Base-by-base conservation (phyloP, 495 filamentous ascomycete genomes). In the Oidiodendron maius region DNA sequence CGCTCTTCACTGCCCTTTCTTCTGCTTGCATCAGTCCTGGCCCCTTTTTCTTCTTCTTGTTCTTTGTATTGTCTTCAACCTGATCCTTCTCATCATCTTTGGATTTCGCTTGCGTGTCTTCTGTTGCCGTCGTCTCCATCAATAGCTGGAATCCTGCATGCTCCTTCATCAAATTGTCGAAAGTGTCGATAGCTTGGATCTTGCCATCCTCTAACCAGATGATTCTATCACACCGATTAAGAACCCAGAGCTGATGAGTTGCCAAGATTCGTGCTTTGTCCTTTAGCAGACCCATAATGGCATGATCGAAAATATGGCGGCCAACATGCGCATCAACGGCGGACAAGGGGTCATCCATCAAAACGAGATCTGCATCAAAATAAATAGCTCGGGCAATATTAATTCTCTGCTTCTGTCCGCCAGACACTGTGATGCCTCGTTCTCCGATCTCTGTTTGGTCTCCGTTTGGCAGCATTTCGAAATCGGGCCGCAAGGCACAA, bases 231-330 rank as follows among this genome's bases (percentile, higher is more conserved):
- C 89, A 95, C 22, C 91, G 86, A 54, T 77, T 86, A 13, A 96
- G 76, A 20, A 97, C 91, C 68, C 93, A 90, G 4, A 96, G 77
- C 61, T 96, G 93, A 64, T 98, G 93, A 0, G 93, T 98, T 3
- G 91, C 93, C 28, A 98, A 73, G 25, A 97, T 84, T 24, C 93
- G 72, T 61, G 87, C 91, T 55, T 96, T 94, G 64, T 91, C 78
- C 55, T 86, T 86, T 41, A 98, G 71, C 21, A 96, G 71, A 22
- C 91, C 93, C 40, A 89, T 82, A 40, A 98, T 96, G 28, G 89
- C 93, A 48, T 95, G 82, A 59, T 96, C 90, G 70, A 98, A 95
- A 61, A 98, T 93, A 62, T 96, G 91, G 13, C 87, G 82, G 11
- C 91, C 93, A 44, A 91, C 87, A 53, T 91, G 87, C 6, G 87